Evolutionary conservation across 2,329 filamentous ascomycete species (phyloP).

Genomic region (Alternaria sp.): DNA sequence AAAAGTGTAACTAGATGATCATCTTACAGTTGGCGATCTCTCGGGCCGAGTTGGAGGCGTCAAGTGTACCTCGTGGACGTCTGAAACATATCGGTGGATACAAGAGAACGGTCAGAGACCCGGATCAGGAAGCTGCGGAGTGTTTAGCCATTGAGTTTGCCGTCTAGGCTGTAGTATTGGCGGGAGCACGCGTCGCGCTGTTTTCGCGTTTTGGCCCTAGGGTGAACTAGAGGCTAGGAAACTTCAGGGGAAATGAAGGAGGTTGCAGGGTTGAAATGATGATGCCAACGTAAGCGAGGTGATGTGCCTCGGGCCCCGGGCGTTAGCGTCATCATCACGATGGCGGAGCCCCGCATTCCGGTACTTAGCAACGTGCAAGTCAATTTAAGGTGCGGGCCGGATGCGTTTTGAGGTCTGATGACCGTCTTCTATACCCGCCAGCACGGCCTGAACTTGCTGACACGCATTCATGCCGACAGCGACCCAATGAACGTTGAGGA

Average conservation of each 20-base stretch:
- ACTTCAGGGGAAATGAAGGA: slow-evolving; percentile 20
- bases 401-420: slow-evolving; percentile 17
- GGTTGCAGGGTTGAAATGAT: slow-evolving; percentile 14
- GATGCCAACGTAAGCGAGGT: slow-evolving; percentile 16
- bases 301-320: slow-evolving; percentile 8
- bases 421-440: slow-evolving; percentile 1
- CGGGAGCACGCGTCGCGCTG: neutral
- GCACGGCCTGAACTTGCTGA: neutral
- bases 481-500: slow-evolving; percentile 13
- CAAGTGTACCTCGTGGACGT: slow-evolving; percentile 21
- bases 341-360: slow-evolving; percentile 20
- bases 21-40: slow-evolving; percentile 11
- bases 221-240: slow-evolving; percentile 11
- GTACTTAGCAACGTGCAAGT: slow-evolving; percentile 6
- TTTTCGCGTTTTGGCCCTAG: slow-evolving; percentile 8
- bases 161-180: neutral
- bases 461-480: slow-evolving; percentile 12
- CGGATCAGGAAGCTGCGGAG: slow-evolving; percentile 18
- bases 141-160: neutral
- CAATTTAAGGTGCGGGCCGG: slow-evolving; percentile 22
- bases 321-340: slow-evolving; percentile 7
- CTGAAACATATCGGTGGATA: slow-evolving; percentile 12
- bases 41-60: slow-evolving; percentile 16
- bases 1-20: slow-evolving; percentile 5
- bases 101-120: slow-evolving; percentile 11